phyloP scores from a whole-genome alignment of 2,329 filamentous ascomycete species.

The Colletotrichum sublineola region DNA sequence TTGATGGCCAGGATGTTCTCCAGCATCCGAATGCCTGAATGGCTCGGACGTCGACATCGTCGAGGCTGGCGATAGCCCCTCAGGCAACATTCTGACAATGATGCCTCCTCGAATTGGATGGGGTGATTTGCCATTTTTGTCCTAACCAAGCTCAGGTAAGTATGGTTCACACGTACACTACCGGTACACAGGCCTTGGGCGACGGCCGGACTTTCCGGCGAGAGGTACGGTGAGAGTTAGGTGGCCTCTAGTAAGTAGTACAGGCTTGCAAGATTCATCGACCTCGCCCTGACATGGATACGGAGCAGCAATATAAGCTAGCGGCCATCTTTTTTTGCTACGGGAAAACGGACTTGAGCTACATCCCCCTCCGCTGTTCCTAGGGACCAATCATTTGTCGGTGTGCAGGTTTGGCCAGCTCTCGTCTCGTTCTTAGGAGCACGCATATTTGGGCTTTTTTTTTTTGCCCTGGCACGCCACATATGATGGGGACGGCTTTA shows the following conservation, averaged over 20 bases:
- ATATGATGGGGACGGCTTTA: constrained; percentile 11
- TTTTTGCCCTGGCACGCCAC: background rate
- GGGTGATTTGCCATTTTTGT: background rate
- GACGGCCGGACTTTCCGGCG: constrained; percentile 21
- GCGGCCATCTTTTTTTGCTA: background rate
- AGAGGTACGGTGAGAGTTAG: constrained; percentile 15
- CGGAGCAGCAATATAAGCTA: constrained; percentile 4
- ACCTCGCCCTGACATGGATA: background rate
- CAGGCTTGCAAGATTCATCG: too few species aligned
- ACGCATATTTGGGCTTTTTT: constrained; percentile 17
- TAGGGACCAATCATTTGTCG: constrained; percentile 6
- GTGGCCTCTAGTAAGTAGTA: too few species aligned
- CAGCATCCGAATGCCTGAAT: background rate
- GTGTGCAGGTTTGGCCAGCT: constrained; percentile 8
- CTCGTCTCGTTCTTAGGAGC: constrained; percentile 25
- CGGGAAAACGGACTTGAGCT: constrained; percentile 6
- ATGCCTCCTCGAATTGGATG: background rate
- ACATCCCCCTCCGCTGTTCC: constrained; percentile 1
- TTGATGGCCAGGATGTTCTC: constrained; percentile 17
- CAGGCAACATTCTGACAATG: background rate
- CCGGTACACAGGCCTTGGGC: constrained; percentile 3
- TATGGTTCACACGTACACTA: too few species aligned
- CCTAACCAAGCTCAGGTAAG: background rate
- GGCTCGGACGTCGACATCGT: background rate
- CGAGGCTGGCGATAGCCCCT: background rate